Evolutionary conservation across 495 filamentous ascomycete species (phyloP).

Genomic region (Friedmanniomyces endolithicus): DNA sequence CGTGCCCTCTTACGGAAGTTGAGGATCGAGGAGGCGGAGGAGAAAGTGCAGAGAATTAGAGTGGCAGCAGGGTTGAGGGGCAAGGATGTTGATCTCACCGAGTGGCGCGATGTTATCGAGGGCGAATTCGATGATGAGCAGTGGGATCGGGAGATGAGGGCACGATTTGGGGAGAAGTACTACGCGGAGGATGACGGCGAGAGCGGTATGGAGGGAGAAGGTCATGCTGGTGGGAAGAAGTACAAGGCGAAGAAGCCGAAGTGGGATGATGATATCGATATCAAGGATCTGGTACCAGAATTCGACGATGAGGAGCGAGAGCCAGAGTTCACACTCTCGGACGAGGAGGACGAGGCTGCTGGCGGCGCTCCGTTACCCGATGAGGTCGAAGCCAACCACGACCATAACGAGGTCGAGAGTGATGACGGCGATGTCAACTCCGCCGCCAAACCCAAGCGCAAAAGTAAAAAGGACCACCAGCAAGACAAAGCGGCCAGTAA

Average conservation of each 20-base stretch:
- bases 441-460: conserved; percentile 19
- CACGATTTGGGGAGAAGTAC: conserved; percentile 76
- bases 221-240: conserved; percentile 28
- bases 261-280: conserved; percentile 96
- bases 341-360: conserved; percentile 30
- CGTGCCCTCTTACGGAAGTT: conserved; percentile 71
- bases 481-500: conserved; percentile 53
- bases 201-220: conserved; percentile 37
- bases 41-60: conserved; percentile 69
- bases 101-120: conserved; percentile 73
- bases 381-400: neutral
- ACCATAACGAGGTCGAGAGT: conserved; percentile 5
- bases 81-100: conserved; percentile 54
- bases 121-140: conserved; percentile 71
- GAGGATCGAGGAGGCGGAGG: conserved; percentile 77
- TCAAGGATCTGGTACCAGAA: conserved; percentile 78
- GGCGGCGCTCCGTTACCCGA: conserved; percentile 6
- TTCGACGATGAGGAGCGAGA: conserved; percentile 49
- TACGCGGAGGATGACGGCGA: conserved; percentile 46
- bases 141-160: conserved; percentile 82
- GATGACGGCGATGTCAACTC: conserved; percentile 4
- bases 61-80: conserved; percentile 66
- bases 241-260: conserved; percentile 75
- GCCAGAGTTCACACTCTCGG: conserved; percentile 42
- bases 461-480: conserved; percentile 43